These are phyloP conservation scores for Neocallimastix lanati DNA, from an alignment of 192 early-diverging fungal species.

Conservation along the genomic window DNA sequence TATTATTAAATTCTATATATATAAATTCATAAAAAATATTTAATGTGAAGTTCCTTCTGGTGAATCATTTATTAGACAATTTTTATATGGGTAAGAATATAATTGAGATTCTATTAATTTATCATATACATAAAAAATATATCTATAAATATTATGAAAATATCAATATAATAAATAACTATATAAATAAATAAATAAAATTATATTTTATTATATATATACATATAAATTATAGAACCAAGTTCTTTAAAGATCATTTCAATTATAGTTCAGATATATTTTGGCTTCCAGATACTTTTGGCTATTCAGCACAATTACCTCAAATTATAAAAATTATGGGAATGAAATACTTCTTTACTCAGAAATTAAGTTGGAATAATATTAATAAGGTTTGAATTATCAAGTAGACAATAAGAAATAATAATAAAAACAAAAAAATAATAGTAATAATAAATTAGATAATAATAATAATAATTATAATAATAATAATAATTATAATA, in stretches of 20 bases:
- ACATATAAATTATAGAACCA: no score
- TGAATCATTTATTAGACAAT: slow-evolving; percentile 84
- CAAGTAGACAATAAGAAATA: no score
- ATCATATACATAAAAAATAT: not conserved
- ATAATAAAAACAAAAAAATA: no score
- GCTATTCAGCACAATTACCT: slow-evolving; percentile 78
- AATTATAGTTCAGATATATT: slow-evolving; percentile 26
- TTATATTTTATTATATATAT: no score
- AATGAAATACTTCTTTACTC: slow-evolving; percentile 90
- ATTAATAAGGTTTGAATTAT: slow-evolving; percentile 63
- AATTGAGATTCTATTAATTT: not conserved
- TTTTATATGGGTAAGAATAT: slow-evolving; percentile 51
- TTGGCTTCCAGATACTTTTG: slow-evolving; percentile 36
- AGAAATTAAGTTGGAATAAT: slow-evolving; percentile 98
- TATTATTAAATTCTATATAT: not conserved
- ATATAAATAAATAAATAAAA: no score
- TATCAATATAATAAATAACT: no score
- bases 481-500: no score
- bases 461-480: no score
- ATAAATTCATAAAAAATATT: no score
- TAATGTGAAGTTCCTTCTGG: slow-evolving; percentile 79
- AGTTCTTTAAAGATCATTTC: slow-evolving; percentile 69
- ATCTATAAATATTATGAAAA: no score
- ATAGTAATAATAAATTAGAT: no score
- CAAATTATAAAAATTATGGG: slow-evolving; percentile 68